A percentile compares a stretch with the other conserved stretches of the same genome.
These are phyloP conservation scores for Blastobotrys muscicola DNA, from an alignment of 805 yeast species.

Conservation along the genomic window DNA sequence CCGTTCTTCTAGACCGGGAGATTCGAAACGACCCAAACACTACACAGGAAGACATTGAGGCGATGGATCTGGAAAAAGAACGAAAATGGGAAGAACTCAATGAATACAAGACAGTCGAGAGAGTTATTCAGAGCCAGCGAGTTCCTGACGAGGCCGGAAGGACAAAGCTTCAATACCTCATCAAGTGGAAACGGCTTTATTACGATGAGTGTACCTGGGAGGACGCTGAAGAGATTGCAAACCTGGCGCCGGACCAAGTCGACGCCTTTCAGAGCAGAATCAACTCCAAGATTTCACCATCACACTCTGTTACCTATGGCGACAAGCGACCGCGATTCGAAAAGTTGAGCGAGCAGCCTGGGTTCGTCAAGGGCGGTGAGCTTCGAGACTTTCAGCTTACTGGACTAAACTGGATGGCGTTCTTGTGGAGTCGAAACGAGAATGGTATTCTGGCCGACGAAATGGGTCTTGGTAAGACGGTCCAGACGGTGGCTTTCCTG, in stretches of 20 bases:
- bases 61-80: slow-evolving; percentile 86
- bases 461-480: slow-evolving; percentile 98
- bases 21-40: slow-evolving; percentile 71
- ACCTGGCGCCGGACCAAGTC: slow-evolving; percentile 75
- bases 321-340: slow-evolving; percentile 76
- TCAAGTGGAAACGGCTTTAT: slow-evolving; percentile 88
- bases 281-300: slow-evolving; percentile 78
- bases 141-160: slow-evolving; percentile 38
- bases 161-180: slow-evolving; percentile 66
- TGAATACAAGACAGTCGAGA: slow-evolving; percentile 79
- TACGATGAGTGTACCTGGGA: slow-evolving; percentile 98
- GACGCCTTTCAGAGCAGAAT: slow-evolving; percentile 70
- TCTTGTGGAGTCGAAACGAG: slow-evolving; percentile 93
- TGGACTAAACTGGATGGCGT: slow-evolving; percentile 99
- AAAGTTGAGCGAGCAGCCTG: slow-evolving; percentile 77
- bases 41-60: slow-evolving; percentile 85
- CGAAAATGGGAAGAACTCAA: slow-evolving; percentile 72
- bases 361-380: slow-evolving; percentile 81
- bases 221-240: slow-evolving; percentile 77
- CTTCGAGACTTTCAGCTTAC: slow-evolving; percentile 95
- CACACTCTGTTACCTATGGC: slow-evolving; percentile 68
- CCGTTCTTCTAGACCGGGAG: slow-evolving; percentile 61
- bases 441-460: slow-evolving; percentile 97
- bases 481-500: slow-evolving; percentile 88
- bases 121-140: slow-evolving; percentile 82